Percentiles rank a stretch among this genome's conserved stretches.
Evolutionary conservation across 768 basidiomycete species (phyloP).

Genomic region (Phylloporus sp.): DNA sequence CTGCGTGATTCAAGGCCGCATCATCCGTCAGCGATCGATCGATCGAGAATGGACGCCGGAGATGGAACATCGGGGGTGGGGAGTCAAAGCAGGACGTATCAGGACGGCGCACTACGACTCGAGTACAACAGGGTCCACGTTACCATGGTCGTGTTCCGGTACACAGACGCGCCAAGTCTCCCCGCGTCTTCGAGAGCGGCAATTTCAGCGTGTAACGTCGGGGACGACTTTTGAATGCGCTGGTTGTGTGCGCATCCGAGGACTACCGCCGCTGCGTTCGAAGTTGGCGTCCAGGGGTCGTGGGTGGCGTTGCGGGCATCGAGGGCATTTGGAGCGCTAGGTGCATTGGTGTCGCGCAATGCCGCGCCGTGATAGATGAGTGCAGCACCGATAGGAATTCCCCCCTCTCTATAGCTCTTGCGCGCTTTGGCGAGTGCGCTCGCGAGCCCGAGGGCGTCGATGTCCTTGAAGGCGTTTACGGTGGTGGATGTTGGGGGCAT

Average conservation of each 20-base stretch:
- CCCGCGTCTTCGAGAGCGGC: conserved; percentile 52
- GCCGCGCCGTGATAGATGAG: conserved; percentile 35
- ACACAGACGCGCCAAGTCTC: conserved; percentile 39
- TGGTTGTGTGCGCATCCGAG: conserved; percentile 43
- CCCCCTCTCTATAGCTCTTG: conserved; percentile 46
- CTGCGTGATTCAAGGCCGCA: neutral
- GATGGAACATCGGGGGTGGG: too few species aligned
- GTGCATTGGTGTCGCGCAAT: too few species aligned
- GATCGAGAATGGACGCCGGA: too few species aligned
- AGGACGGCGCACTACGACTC: too few species aligned
- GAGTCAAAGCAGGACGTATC: too few species aligned
- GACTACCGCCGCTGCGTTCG: conserved; percentile 13
- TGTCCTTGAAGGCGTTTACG: neutral
- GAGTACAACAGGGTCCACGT: too few species aligned
- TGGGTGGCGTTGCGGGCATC: too few species aligned
- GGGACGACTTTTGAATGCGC: conserved; percentile 40
- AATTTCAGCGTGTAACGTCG: conserved; percentile 46
- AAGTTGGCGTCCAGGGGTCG: too few species aligned
- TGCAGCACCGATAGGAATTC: conserved; percentile 59
- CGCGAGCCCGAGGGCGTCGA: conserved; percentile 30
- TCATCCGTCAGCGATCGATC: too few species aligned
- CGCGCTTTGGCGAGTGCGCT: conserved; percentile 39
- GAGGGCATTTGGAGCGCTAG: too few species aligned
- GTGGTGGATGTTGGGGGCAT: neutral
- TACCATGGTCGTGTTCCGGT: conserved; percentile 45